Percentiles rank a stretch among this genome's conserved stretches.
phyloP scores from a whole-genome alignment of 139 green algal genomes.

The Axilococcus clingmanii region DNA sequence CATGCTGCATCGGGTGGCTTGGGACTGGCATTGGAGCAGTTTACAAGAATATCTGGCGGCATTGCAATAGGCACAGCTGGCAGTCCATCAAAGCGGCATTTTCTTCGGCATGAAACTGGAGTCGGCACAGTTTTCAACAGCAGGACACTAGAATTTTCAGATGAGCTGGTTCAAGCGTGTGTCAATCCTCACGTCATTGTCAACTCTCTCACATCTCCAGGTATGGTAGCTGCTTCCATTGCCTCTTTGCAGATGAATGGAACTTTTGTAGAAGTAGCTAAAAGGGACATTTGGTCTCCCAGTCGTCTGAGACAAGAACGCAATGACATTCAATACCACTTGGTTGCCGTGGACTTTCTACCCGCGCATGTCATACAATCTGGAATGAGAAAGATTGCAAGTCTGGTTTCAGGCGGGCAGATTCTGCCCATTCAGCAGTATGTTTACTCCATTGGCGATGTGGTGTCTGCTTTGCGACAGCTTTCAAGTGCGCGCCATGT shows the following conservation, averaged over 20 bases:
- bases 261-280: constrained; percentile 68
- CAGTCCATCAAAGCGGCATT: constrained; percentile 33
- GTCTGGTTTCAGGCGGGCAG: constrained; percentile 23
- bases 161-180: constrained; percentile 5
- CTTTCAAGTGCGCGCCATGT: constrained; percentile 60
- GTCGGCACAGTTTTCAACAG: constrained; percentile 4
- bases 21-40: constrained; percentile 42
- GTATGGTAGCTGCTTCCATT: constrained; percentile 65
- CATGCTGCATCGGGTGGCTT: constrained; percentile 20
- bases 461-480: constrained; percentile 52
- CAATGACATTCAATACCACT: constrained; percentile 51
- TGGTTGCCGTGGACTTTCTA: constrained; percentile 79
- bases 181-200: constrained; percentile 15
- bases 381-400: constrained; percentile 17
- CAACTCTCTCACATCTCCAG: constrained; percentile 74
- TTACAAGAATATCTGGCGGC: constrained; percentile 28
- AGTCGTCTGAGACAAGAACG: constrained; percentile 47
- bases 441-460: constrained; percentile 22
- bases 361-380: constrained; percentile 26
- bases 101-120: too few relatives aligned
- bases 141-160: constrained; percentile 7
- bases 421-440: constrained; percentile 33
- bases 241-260: constrained; percentile 38
- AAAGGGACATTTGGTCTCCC: constrained; percentile 69
- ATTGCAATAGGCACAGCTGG: constrained; percentile 35